These are phyloP conservation scores for Metschnikowia cubensis DNA, from an alignment of 805 yeast genomes.

Conservation along the genomic window DNA sequence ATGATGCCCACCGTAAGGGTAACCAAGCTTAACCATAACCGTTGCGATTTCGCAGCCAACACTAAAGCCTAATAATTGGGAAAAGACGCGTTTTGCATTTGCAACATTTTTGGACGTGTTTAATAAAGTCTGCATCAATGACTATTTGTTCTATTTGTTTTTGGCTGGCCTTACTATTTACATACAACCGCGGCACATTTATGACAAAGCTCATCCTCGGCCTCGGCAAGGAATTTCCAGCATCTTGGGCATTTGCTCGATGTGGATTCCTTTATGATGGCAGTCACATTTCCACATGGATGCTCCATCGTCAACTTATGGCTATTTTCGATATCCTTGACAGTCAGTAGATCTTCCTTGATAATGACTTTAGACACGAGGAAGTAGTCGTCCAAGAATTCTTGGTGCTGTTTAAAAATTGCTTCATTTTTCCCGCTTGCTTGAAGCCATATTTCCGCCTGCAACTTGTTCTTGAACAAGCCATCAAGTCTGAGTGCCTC, in stretches of 20 bases:
- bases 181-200: constrained; percentile 55
- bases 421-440: constrained; percentile 9
- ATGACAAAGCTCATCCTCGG: constrained; percentile 53
- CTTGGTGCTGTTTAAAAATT: constrained; percentile 21
- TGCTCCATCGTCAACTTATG: constrained; percentile 1
- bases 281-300: constrained; percentile 22
- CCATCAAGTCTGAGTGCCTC: constrained; percentile 56
- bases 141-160: background rate
- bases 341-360: background rate
- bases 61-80: too few species aligned
- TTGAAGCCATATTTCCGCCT: constrained; percentile 41
- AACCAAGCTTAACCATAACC: too few species aligned
- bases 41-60: too few species aligned
- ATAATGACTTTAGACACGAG: constrained; percentile 55
- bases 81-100: too few species aligned
- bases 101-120: too few species aligned
- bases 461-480: constrained; percentile 55
- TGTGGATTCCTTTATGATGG: constrained; percentile 43
- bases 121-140: too few species aligned
- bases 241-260: constrained; percentile 84
- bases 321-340: background rate
- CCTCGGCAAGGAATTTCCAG: constrained; percentile 70
- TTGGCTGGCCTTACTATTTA: constrained; percentile 15
- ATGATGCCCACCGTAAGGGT: too few species aligned
- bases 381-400: constrained; percentile 42